Conservation (phyloP, 345 rosid species). For the Arabis hirsuta region DNA sequence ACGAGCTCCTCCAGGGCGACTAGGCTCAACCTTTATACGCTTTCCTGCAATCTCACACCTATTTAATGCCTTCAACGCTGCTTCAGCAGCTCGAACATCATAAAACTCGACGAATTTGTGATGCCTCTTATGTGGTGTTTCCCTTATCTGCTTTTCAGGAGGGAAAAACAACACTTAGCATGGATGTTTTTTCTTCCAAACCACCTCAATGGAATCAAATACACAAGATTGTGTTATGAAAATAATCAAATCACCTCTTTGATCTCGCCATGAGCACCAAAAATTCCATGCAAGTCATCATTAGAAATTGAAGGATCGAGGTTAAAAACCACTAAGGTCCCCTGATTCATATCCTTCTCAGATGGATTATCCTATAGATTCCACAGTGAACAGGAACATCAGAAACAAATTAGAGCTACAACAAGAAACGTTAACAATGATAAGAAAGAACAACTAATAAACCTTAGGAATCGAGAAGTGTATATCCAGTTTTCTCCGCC, state of each 20-base stretch:
- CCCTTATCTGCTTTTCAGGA: constrained; percentile 66
- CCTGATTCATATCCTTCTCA: constrained; percentile 72
- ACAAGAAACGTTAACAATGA: neutral
- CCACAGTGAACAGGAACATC: neutral
- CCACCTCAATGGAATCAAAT: neutral
- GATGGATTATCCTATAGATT: constrained; percentile 74
- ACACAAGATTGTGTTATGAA: neutral
- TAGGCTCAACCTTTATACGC: constrained; percentile 85
- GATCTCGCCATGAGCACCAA: constrained; percentile 83
- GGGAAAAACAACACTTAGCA: constrained; percentile 16
- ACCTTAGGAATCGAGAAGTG: constrained; percentile 95
- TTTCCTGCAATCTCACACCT: constrained; percentile 86
- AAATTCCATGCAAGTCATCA: constrained; percentile 77
- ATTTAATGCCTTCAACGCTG: constrained; percentile 73
- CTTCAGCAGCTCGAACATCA: constrained; percentile 84
- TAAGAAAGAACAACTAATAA: neutral
- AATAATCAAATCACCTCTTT: constrained; percentile 62
- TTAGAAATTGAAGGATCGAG: constrained; percentile 82
- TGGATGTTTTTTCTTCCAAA: constrained; percentile 15
- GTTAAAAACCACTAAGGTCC: constrained; percentile 78
- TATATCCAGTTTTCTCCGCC: constrained; percentile 84
- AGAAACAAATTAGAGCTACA: constrained; percentile 10
- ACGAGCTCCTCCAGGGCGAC: constrained; percentile 92
- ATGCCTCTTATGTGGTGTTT: constrained; percentile 83
- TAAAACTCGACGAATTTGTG: constrained; percentile 85